Conservation (phyloP, 2,329 filamentous ascomycete genomes). For the Akanthomyces muscarius region DNA sequence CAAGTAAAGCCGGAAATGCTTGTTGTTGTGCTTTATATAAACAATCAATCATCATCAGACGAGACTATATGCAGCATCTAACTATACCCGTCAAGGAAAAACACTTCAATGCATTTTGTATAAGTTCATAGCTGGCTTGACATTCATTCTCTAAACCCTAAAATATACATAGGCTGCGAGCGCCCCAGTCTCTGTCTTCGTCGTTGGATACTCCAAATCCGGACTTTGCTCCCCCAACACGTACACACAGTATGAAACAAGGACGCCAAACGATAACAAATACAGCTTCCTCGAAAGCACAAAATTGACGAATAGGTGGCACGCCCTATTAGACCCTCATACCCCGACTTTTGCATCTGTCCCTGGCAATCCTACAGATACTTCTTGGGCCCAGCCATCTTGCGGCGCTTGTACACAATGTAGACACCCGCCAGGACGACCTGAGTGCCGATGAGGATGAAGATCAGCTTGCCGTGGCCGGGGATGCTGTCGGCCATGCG, state of each 20-base stretch:
- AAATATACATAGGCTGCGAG: not conserved
- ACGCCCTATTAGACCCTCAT: not conserved
- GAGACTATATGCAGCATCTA: no score
- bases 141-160: not conserved
- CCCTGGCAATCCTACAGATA: slow-evolving; percentile 56
- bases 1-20: not conserved
- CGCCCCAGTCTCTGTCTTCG: not conserved
- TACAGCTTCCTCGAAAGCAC: not conserved
- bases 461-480: slow-evolving; percentile 54
- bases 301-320: not conserved
- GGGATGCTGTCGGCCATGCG: slow-evolving; percentile 46
- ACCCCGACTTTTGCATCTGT: no score
- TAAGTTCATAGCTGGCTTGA: not conserved
- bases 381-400: slow-evolving; percentile 80
- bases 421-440: slow-evolving; percentile 65
- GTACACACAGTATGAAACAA: not conserved
- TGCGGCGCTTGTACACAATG: slow-evolving; percentile 74
- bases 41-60: not conserved
- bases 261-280: slow-evolving; percentile 1
- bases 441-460: slow-evolving; percentile 72
- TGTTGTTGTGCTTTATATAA: not conserved
- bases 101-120: not conserved
- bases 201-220: not conserved
- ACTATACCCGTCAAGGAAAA: no score
- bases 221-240: not conserved